Conservation (phyloP, 306 rosid genomes). For the Corylus avellana region DNA sequence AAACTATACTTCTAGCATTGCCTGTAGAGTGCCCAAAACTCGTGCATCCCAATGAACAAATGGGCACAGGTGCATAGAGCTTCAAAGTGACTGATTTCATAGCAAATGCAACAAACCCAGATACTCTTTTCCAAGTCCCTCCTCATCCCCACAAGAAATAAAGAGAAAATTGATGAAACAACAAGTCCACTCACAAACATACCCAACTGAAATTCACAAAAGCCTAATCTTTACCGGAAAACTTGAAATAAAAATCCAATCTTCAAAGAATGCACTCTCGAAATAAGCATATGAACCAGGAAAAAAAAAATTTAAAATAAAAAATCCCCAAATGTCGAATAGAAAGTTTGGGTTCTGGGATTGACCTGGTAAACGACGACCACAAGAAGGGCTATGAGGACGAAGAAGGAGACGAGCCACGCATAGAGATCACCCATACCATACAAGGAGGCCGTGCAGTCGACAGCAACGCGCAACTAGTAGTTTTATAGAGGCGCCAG, state of each 20-base stretch:
- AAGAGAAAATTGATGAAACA: background rate
- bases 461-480: slow-evolving; percentile 5
- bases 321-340: background rate
- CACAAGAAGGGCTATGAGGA: slow-evolving; percentile 68
- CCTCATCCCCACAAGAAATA: background rate
- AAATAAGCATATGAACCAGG: background rate
- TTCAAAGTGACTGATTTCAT: background rate
- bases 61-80: background rate
- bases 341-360: slow-evolving; percentile 9
- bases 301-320: background rate
- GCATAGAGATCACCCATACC: slow-evolving; percentile 65
- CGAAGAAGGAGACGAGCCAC: slow-evolving; percentile 92
- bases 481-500: slow-evolving; percentile 11
- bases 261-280: background rate
- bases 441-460: slow-evolving; percentile 3
- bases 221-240: background rate
- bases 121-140: background rate
- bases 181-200: background rate
- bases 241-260: background rate
- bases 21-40: background rate
- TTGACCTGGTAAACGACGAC: slow-evolving; percentile 85
- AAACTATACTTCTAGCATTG: background rate
- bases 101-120: background rate
- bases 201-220: background rate
- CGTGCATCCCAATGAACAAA: background rate